Percentiles rank a stretch among this genome's conserved stretches.
Conservation (phyloP, 2,329 filamentous ascomycete species). For the Diplocarpon rosae region DNA sequence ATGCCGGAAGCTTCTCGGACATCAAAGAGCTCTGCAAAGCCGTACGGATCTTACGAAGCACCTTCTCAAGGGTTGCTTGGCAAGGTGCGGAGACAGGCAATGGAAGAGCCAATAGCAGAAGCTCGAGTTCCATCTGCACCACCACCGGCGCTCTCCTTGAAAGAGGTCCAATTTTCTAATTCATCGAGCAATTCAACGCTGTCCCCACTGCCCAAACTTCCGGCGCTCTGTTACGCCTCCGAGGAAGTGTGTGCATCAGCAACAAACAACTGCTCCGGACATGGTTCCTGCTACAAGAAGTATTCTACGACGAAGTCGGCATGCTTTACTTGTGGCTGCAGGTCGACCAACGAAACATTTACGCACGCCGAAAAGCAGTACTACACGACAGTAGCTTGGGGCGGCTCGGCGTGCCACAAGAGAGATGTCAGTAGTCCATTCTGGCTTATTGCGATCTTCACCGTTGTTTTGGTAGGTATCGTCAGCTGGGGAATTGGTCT, state of each 20-base stretch:
- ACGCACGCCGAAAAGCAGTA: constrained; percentile 32
- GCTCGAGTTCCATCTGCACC: constrained; percentile 6
- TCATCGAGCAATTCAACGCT: constrained; percentile 12
- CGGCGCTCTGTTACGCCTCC: constrained; percentile 67
- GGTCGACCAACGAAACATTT: constrained; percentile 36
- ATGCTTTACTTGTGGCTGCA: constrained; percentile 76
- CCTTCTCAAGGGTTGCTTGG: constrained; percentile 13
- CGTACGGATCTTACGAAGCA: constrained; percentile 24
- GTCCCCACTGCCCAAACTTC: constrained; percentile 18
- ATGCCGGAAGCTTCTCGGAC: constrained; percentile 21
- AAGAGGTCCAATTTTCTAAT: constrained; percentile 10
- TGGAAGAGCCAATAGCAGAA: constrained; percentile 24
- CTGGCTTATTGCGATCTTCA: constrained; percentile 72
- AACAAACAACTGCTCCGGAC: constrained; percentile 73
- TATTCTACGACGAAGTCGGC: constrained; percentile 38
- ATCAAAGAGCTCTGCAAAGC: constrained; percentile 13
- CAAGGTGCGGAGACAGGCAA: constrained; percentile 15
- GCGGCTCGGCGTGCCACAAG: constrained; percentile 80
- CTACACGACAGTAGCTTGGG: constrained; percentile 62
- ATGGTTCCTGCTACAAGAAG: constrained; percentile 65
- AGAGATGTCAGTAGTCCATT: constrained; percentile 81
- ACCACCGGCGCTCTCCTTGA: constrained; percentile 3
- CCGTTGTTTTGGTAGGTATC: constrained; percentile 55
- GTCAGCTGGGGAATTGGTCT: constrained; percentile 63
- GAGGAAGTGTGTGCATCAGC: constrained; percentile 54